phyloP scores from a whole-genome alignment of 768 basidiomycete genomes.

The Saitozyma sp. region DNA sequence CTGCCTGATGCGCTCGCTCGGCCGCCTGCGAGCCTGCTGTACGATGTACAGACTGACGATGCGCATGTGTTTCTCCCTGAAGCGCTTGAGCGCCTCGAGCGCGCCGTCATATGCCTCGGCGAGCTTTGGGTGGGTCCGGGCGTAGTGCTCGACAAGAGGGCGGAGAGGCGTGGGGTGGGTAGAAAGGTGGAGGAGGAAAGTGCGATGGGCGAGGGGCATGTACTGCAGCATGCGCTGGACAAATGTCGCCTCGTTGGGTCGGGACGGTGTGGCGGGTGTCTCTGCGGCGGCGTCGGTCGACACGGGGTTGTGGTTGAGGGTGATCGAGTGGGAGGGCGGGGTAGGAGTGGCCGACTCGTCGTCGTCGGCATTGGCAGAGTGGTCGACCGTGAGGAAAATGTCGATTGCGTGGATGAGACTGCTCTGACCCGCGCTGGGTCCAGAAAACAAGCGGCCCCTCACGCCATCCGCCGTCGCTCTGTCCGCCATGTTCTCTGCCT shows the following conservation, averaged over 20 bases:
- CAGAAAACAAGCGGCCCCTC: conserved; percentile 59
- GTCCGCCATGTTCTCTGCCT: conserved; percentile 23
- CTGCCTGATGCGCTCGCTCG: conserved; percentile 38
- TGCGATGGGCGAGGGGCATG: conserved; percentile 87
- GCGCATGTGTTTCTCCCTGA: conserved; percentile 85
- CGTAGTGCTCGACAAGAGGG: conserved; percentile 56
- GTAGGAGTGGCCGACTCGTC: not conserved
- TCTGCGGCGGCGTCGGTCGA: conserved; percentile 4
- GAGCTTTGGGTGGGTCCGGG: conserved; percentile 38
- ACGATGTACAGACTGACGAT: conserved; percentile 86
- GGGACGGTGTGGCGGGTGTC: conserved; percentile 1
- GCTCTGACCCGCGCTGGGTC: conserved; percentile 93
- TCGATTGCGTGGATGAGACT: conserved; percentile 66
- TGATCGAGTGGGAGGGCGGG: not conserved
- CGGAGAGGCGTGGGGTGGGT: conserved; percentile 71
- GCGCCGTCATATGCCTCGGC: conserved; percentile 69
- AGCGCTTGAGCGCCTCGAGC: conserved; percentile 72
- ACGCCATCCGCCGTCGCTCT: conserved; percentile 4
- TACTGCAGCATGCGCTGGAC: conserved; percentile 87
- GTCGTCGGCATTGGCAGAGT: conserved; percentile 53
- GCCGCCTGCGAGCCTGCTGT: conserved; percentile 65
- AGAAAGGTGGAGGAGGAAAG: conserved; percentile 66
- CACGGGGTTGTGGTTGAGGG: not conserved
- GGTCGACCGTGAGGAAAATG: conserved; percentile 51
- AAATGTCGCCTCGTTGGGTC: conserved; percentile 57